Base-by-base conservation (phyloP, 176 grass and related monocot species). In the Melocanna baccifera region DNA sequence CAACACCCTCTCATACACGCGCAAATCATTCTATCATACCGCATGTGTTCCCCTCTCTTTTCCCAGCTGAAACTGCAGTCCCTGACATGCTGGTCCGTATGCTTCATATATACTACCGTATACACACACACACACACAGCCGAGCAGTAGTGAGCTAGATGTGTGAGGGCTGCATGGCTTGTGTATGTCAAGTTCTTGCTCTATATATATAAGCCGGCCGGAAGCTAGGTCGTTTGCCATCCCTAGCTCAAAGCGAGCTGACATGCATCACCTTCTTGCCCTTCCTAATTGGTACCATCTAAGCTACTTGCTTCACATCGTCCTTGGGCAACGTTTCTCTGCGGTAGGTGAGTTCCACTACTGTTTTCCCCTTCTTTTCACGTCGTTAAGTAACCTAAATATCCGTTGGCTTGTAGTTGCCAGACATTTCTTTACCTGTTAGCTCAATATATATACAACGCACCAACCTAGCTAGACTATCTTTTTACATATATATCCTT, bases 1-100 rank as follows among this genome's bases (percentile, higher is more conserved):
- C 87, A 92, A 75, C 89, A 90, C 52, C 90, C 68, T 80, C 69
- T 87, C 89, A 84, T 91, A 84, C 89, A 91, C 75, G 75, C 85
- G 52, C 81, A 69, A 79, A 84, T 87, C 87, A 91, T 80, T 87
- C 50, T 81, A 85, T 68, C 59, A 73, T 87, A 84, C 62, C n/a
- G n/a, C n/a, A n/a, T 75, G 67, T 79, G 69, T 40, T 79, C 80
- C 78, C 65, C 32, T 51, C 61, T 28, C n/a, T 57, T 22, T 14
- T 6, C 13, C 22, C 64, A 52, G n/a, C n/a, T n/a, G 42, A 25
- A 69, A 76, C 64, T 58, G 83, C 75, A 80, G 81, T 9, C 89
- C 52, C 84, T 87, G 84, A 87, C 80, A 90, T 80, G 62, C 40
- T 52, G 89, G 85, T 68, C 75, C 63, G 51, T 83, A 77, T 40